Conservation (phyloP, 2,329 filamentous ascomycete genomes). For the Chaetomium sp. region DNA sequence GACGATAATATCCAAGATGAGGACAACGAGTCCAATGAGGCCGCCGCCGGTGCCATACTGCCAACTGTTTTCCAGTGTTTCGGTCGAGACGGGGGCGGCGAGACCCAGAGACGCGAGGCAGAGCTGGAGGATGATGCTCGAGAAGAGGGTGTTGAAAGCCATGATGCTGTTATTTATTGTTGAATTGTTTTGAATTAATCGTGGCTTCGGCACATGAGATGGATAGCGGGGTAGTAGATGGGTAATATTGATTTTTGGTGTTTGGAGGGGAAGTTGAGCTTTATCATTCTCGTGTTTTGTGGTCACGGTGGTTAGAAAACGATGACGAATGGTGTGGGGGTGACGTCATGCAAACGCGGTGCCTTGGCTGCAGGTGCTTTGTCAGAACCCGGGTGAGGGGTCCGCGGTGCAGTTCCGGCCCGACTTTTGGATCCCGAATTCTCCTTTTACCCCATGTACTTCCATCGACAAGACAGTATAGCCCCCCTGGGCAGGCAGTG, state of each 20-base stretch:
- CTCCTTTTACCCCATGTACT: too few relatives aligned
- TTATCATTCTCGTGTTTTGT: background rate
- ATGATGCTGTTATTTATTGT: conserved; percentile 30
- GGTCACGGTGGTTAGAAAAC: background rate
- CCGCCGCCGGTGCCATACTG: conserved; percentile 64
- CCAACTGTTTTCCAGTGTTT: conserved; percentile 50
- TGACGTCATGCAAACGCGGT: background rate
- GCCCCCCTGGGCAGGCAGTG: too few relatives aligned
- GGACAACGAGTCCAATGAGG: conserved; percentile 61
- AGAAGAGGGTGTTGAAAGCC: conserved; percentile 41
- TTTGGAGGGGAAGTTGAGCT: background rate
- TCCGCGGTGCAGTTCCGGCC: too few relatives aligned
- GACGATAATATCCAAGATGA: conserved; percentile 64
- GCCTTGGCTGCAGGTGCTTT: background rate
- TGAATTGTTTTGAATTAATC: background rate
- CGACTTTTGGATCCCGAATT: too few relatives aligned
- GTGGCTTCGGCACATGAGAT: background rate
- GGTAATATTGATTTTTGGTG: background rate
- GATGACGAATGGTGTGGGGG: background rate
- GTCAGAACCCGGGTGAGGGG: too few relatives aligned
- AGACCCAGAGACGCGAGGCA: conserved; percentile 52
- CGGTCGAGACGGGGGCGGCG: conserved; percentile 50
- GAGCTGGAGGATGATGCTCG: conserved; percentile 53
- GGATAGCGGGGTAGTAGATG: background rate
- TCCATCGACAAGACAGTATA: too few relatives aligned